phyloP scores from a whole-genome alignment of 208 protist genomes.

The Leishmania guyanensis region DNA sequence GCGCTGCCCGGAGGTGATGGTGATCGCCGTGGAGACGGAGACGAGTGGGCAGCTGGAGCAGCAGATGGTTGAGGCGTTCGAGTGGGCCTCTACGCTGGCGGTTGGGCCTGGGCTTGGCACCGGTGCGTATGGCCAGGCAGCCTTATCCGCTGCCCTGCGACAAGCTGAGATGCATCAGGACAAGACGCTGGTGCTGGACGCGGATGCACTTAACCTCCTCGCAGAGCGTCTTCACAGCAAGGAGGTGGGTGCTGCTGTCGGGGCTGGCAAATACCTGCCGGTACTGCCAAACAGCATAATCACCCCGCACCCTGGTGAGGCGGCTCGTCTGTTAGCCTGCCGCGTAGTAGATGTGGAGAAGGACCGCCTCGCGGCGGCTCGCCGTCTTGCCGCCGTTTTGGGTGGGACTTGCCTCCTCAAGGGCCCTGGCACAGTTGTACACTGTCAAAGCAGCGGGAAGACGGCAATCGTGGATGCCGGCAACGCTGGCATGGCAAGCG shows the following conservation, averaged over 20 bases:
- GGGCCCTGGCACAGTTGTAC: conserved; percentile 72
- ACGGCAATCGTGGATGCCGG: conserved; percentile 72
- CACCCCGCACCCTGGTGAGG: conserved; percentile 85
- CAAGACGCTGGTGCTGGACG: conserved; percentile 72
- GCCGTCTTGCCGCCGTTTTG: conserved; percentile 41
- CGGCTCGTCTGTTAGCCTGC: conserved; percentile 63
- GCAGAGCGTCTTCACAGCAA: conserved; percentile 6
- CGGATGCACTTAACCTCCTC: conserved; percentile 73
- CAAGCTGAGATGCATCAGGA: conserved; percentile 37
- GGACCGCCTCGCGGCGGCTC: conserved; percentile 61
- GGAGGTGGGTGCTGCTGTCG: background rate
- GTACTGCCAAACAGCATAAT: conserved; percentile 51
- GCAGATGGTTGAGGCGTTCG: conserved; percentile 36
- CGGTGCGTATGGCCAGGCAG: conserved; percentile 33
- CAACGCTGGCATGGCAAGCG: conserved; percentile 85
- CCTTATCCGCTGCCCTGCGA: conserved; percentile 28
- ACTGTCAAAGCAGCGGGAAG: conserved; percentile 10
- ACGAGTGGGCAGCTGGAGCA: conserved; percentile 2
- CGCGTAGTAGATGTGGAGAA: conserved; percentile 62
- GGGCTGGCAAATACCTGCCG: conserved; percentile 11
- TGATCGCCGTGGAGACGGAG: conserved; percentile 2
- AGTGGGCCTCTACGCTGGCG: conserved; percentile 58
- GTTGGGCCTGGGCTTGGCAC: conserved; percentile 74
- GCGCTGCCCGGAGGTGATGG: conserved; percentile 85
- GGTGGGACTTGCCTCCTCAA: conserved; percentile 77